These are phyloP conservation scores for Komagataella kurtzmanii DNA, from an alignment of 805 yeast genomes.

Conservation along the genomic window DNA sequence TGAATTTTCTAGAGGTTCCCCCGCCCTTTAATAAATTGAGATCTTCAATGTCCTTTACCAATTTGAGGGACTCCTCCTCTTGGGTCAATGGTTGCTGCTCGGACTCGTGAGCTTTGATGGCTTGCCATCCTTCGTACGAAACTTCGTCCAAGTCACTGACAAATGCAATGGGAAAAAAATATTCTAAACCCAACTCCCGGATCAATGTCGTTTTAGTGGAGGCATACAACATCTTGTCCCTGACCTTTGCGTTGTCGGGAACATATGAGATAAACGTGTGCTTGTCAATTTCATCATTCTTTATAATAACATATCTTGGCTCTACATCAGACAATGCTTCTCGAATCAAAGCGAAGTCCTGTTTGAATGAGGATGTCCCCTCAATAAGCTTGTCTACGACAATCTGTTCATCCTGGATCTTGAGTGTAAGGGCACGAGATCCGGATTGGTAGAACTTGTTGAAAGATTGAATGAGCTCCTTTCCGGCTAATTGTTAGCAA, in stretches of 20 bases:
- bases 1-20: slow-evolving; percentile 10
- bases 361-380: slow-evolving; percentile 15
- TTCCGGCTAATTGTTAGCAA: slow-evolving; percentile 19
- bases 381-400: slow-evolving; percentile 19
- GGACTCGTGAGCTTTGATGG: slow-evolving; percentile 20
- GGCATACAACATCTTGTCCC: slow-evolving; percentile 87
- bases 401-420: slow-evolving; percentile 16
- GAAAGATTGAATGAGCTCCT: slow-evolving; percentile 30
- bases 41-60: slow-evolving; percentile 29
- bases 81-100: slow-evolving; percentile 37
- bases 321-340: slow-evolving; percentile 18
- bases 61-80: slow-evolving; percentile 39
- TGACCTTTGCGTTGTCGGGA: slow-evolving; percentile 75
- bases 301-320: slow-evolving; percentile 38
- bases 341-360: slow-evolving; percentile 22
- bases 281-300: slow-evolving; percentile 13
- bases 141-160: slow-evolving; percentile 48
- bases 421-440: slow-evolving; percentile 15
- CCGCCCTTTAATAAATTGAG: slow-evolving; percentile 10
- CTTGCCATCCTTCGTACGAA: slow-evolving; percentile 31
- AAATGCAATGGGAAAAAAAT: slow-evolving; percentile 34
- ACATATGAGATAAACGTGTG: slow-evolving; percentile 66
- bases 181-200: slow-evolving; percentile 54
- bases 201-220: slow-evolving; percentile 71
- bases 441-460: slow-evolving; percentile 21